Percentiles rank a stretch among this genome's conserved stretches.
Conservation (phyloP, 2,329 filamentous ascomycete species). For the Westerdykella ornata region DNA sequence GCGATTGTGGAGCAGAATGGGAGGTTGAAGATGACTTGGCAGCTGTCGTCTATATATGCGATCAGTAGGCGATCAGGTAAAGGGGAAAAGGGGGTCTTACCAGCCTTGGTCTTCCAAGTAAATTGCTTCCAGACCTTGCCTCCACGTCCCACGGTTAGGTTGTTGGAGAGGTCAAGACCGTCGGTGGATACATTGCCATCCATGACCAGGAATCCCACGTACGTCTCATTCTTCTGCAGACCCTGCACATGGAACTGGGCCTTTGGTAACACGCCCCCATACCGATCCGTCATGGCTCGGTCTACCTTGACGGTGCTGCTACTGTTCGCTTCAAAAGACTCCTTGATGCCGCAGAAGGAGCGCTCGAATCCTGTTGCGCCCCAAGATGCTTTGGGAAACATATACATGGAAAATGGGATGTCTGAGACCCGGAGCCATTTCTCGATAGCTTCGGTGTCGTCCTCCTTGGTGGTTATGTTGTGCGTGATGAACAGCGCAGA, state of each 20-base stretch:
- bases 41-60: conserved; percentile 59
- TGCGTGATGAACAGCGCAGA: conserved; percentile 73
- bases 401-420: conserved; percentile 69
- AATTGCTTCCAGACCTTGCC: conserved; percentile 66
- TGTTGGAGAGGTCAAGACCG: conserved; percentile 39
- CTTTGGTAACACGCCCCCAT: conserved; percentile 57
- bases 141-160: conserved; percentile 57
- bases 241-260: conserved; percentile 81
- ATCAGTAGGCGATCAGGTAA: conserved; percentile 12
- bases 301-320: conserved; percentile 50
- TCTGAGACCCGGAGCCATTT: conserved; percentile 46
- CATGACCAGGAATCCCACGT: conserved; percentile 66
- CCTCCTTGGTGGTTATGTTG: conserved; percentile 53
- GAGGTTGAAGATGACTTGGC: conserved; percentile 79
- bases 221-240: conserved; percentile 64
- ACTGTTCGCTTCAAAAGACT: conserved; percentile 56
- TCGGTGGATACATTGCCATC: conserved; percentile 51
- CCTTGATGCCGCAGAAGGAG: conserved; percentile 75
- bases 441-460: conserved; percentile 45
- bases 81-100: conserved; percentile 45
- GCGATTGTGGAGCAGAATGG: conserved; percentile 81
- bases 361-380: conserved; percentile 62
- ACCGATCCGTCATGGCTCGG: conserved; percentile 62
- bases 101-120: conserved; percentile 69
- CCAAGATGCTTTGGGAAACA: conserved; percentile 54